A percentile compares a stretch with the other conserved stretches of the same genome.
phyloP scores from a whole-genome alignment of 2,329 filamentous ascomycete species.

The Hypoxylon sp. region DNA sequence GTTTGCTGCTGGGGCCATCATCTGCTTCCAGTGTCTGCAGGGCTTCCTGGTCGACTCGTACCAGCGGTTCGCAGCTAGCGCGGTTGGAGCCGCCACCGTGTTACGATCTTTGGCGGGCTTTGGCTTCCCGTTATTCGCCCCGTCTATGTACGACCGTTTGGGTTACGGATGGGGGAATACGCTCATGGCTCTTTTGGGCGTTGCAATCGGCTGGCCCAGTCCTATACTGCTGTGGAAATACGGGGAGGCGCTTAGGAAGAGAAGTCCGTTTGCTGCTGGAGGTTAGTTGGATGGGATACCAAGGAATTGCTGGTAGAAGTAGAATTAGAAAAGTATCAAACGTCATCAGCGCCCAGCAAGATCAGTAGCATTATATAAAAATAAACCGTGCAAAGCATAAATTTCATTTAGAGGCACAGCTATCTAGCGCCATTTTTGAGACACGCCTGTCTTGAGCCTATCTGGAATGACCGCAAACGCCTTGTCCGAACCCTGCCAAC shows the following conservation, averaged over 20 bases:
- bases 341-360: background rate
- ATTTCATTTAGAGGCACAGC: slow-evolving; percentile 13
- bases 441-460: slow-evolving; percentile 13
- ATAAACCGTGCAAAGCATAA: background rate
- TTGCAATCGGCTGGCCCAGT: slow-evolving; percentile 66
- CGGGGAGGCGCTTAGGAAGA: slow-evolving; percentile 56
- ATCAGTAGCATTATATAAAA: background rate
- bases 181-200: slow-evolving; percentile 63
- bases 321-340: background rate
- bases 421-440: slow-evolving; percentile 5
- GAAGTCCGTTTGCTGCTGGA: slow-evolving; percentile 54
- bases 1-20: slow-evolving; percentile 58
- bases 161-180: slow-evolving; percentile 65
- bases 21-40: slow-evolving; percentile 63
- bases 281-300: slow-evolving; percentile 22
- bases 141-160: slow-evolving; percentile 60
- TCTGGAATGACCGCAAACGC: slow-evolving; percentile 31
- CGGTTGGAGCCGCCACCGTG: slow-evolving; percentile 61
- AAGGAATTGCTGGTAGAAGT: background rate
- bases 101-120: slow-evolving; percentile 65
- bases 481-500: slow-evolving; percentile 19
- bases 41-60: slow-evolving; percentile 65
- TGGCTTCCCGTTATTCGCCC: slow-evolving; percentile 67
- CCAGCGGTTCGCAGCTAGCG: slow-evolving; percentile 62
- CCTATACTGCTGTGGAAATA: slow-evolving; percentile 62